Base-by-base conservation (phyloP, 2,329 filamentous ascomycete species). In the Phialophora chinensis region DNA sequence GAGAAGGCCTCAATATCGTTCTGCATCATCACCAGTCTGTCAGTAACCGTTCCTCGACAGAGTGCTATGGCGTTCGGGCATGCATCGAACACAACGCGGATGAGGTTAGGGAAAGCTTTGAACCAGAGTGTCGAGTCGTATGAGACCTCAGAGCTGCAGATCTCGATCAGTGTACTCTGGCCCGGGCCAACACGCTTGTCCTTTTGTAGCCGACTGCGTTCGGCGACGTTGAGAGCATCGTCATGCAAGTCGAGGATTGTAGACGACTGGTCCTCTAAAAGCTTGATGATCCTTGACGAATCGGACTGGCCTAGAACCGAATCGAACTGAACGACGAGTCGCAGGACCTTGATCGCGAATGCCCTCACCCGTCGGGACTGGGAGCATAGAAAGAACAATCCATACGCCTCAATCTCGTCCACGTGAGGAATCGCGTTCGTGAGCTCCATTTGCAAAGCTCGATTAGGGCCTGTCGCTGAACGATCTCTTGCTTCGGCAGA, bases 41-140 rank as follows among this genome's bases (percentile, higher is more conserved):
- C 93, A 79, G 94, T 98, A 52, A 99, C 91, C 65, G 97, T 87
- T 74, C 98, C 94, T 66, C 96, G 87, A 29, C 92, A 93, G 56
- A 98, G 87, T 0, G 92, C 93, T 38, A 98, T 91, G 1, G 94
- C 93, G 73, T 96, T 93, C 0, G 92, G 91, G 73, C 94, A 99
- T 66, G 90, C 90, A 71, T 97, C 92, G 74, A 92, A 96, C 66
- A 93, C 92, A 71, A 96, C 90, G 11, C 92, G 88, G 64, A 99
- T 91, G 35, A 99, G 85, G 74, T 97, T 98, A 3, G 95, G 96
- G 74, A 99, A 99, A 20, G 98, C 90, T 75, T 98, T 99, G 80
- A 95, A 96, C 95, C 95, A 99, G 12, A 99, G 81, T 0, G 93
- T 96, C 2, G 92, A 90, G 76, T 99, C 95, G 74, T 98, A 97